Evolutionary conservation across 108 stramenopile species (phyloP).

Genomic region (Chaetoceros tenuissimus): DNA sequence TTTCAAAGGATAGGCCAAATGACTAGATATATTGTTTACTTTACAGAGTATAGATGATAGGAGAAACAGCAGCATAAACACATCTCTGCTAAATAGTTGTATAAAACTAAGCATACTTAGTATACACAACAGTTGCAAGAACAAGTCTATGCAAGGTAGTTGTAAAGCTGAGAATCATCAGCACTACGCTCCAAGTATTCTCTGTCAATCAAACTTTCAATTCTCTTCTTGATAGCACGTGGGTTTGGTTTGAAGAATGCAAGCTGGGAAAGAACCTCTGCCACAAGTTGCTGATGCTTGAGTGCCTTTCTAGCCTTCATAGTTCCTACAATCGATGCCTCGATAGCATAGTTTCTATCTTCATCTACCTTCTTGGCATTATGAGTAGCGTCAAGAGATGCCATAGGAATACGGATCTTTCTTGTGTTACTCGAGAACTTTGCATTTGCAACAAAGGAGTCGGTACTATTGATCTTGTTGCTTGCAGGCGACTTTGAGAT

Average conservation of each 20-base stretch:
- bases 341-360: slow-evolving; percentile 94
- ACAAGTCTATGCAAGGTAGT: too few relatives aligned
- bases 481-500: slow-evolving; percentile 76
- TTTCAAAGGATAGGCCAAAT: too few relatives aligned
- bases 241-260: slow-evolving; percentile 96
- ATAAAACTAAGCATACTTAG: too few relatives aligned
- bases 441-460: slow-evolving; percentile 84
- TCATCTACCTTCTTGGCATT: slow-evolving; percentile 97
- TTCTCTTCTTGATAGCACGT: slow-evolving; percentile 89
- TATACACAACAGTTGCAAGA: too few relatives aligned
- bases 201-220: slow-evolving; percentile 91
- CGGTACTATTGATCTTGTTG: slow-evolving; percentile 83
- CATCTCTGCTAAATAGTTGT: too few relatives aligned
- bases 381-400: slow-evolving; percentile 91
- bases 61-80: too few relatives aligned
- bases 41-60: too few relatives aligned
- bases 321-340: slow-evolving; percentile 98
- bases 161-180: slow-evolving; percentile 81
- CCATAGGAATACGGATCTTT: slow-evolving; percentile 98
- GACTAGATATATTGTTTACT: too few relatives aligned
- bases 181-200: slow-evolving; percentile 91
- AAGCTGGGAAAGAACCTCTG: slow-evolving; percentile 95
- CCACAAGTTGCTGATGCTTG: slow-evolving; percentile 91
- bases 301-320: slow-evolving; percentile 99
- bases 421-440: slow-evolving; percentile 88